phyloP scores from a whole-genome alignment of 2,329 filamentous ascomycete species.

The Alternaria conjuncta region DNA sequence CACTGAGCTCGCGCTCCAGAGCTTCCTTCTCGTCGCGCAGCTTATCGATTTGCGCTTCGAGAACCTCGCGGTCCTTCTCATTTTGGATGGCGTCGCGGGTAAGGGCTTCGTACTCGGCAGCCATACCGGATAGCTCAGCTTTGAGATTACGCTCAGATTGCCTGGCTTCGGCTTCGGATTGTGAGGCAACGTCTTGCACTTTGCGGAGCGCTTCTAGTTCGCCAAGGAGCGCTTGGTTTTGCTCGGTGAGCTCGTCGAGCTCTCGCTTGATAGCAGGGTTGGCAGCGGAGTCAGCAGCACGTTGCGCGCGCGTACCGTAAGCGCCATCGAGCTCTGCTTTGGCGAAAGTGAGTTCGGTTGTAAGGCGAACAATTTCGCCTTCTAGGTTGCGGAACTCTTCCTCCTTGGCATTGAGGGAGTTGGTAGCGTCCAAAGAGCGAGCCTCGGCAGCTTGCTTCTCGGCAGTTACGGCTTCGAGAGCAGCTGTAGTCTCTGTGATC shows the following conservation, averaged over 20 bases:
- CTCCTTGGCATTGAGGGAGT: slow-evolving; percentile 41
- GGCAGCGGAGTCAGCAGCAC: slow-evolving; percentile 68
- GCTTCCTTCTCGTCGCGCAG: slow-evolving; percentile 68
- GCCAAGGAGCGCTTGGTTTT: slow-evolving; percentile 51
- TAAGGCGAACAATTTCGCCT: slow-evolving; percentile 68
- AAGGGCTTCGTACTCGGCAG: slow-evolving; percentile 73
- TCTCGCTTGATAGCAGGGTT: slow-evolving; percentile 65
- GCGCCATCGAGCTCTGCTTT: slow-evolving; percentile 92
- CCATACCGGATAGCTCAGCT: slow-evolving; percentile 70
- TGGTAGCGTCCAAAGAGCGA: slow-evolving; percentile 36
- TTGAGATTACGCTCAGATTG: slow-evolving; percentile 60
- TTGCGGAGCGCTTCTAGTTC: slow-evolving; percentile 54
- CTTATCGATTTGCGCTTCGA: slow-evolving; percentile 69
- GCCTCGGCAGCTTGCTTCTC: slow-evolving; percentile 44
- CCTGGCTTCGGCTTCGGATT: slow-evolving; percentile 44
- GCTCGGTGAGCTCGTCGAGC: slow-evolving; percentile 61
- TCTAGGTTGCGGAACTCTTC: slow-evolving; percentile 57
- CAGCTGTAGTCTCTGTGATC: slow-evolving; percentile 34
- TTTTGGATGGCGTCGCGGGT: slow-evolving; percentile 73
- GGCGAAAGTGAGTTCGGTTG: slow-evolving; percentile 86
- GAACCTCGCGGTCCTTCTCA: slow-evolving; percentile 71
- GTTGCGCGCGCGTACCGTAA: slow-evolving; percentile 77
- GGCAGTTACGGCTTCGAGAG: slow-evolving; percentile 33
- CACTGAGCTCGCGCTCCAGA: slow-evolving; percentile 68
- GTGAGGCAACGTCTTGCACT: slow-evolving; percentile 43